A percentile compares a stretch with the other conserved stretches of the same genome.
These are phyloP conservation scores for Candida insectorum DNA, from an alignment of 805 yeast species.

Conservation along the genomic window DNA sequence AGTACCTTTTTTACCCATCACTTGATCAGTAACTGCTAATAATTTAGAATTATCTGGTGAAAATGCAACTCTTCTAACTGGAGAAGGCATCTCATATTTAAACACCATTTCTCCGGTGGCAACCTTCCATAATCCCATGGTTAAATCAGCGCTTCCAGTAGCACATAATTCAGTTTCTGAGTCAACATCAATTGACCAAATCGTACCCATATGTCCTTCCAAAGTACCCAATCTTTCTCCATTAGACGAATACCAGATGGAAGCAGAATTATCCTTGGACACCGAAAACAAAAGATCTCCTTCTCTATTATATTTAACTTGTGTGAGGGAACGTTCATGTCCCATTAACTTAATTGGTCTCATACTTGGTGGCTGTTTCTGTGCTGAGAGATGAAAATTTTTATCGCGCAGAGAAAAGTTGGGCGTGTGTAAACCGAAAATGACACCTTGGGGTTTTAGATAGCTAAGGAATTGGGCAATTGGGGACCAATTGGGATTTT, in stretches of 20 bases:
- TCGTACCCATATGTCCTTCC: conserved; percentile 81
- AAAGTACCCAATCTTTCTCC: conserved; percentile 97
- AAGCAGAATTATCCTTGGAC: conserved; percentile 85
- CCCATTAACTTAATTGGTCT: conserved; percentile 72
- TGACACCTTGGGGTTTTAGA: too few relatives aligned
- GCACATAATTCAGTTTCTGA: conserved; percentile 61
- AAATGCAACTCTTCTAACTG: conserved; percentile 89
- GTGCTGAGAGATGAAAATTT: too few relatives aligned
- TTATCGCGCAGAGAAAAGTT: conserved; percentile 1
- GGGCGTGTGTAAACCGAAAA: background rate
- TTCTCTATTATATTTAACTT: conserved; percentile 90
- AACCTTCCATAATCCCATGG: conserved; percentile 81
- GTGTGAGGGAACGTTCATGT: conserved; percentile 96
- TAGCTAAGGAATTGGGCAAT: too few relatives aligned
- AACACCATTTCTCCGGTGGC: conserved; percentile 70
- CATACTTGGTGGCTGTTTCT: conserved; percentile 27
- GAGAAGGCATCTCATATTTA: conserved; percentile 73
- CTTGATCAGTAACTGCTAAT: conserved; percentile 81
- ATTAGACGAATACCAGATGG: conserved; percentile 90
- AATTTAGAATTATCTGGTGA: conserved; percentile 67
- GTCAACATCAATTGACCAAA: conserved; percentile 91
- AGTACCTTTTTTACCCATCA: conserved; percentile 84
- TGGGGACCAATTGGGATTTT: too few relatives aligned
- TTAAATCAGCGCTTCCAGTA: conserved; percentile 90
- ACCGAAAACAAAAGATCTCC: conserved; percentile 92